Percentiles rank a stretch among this genome's conserved stretches.
Conservation (phyloP, 1,284 basidiomycete species). For the Irpex lacteus region DNA sequence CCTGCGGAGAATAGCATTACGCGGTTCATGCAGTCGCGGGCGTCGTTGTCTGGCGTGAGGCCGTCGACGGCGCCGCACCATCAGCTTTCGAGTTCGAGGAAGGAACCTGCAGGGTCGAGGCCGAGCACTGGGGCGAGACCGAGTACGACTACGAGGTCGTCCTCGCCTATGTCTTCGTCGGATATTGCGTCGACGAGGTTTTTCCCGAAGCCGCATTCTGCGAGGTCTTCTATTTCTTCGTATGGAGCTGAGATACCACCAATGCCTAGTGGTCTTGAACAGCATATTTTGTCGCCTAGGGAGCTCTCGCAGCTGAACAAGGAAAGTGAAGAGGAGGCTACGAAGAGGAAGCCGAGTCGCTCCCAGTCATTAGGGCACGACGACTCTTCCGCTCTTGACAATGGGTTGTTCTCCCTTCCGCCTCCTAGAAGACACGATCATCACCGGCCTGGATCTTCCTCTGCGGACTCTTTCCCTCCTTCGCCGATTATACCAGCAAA, state of each 20-base stretch:
- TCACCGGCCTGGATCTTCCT: slow-evolving; percentile 2
- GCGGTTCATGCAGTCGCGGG: slow-evolving; percentile 30
- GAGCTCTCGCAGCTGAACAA: slow-evolving; percentile 37
- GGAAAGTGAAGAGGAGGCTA: slow-evolving; percentile 10
- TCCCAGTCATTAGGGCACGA: slow-evolving; percentile 21
- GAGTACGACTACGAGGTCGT: slow-evolving; percentile 40
- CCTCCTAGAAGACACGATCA: slow-evolving; percentile 26
- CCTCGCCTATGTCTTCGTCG: slow-evolving; percentile 57
- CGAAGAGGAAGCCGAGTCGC: slow-evolving; percentile 15
- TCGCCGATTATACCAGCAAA: slow-evolving; percentile 33
- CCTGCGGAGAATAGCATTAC: slow-evolving; percentile 18
- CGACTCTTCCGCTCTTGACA: slow-evolving; percentile 13
- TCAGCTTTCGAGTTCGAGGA: slow-evolving; percentile 8
- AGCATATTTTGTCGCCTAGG: slow-evolving; percentile 51
- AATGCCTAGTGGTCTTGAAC: slow-evolving; percentile 31
- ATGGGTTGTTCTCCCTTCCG: slow-evolving; percentile 25
- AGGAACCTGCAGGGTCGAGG: slow-evolving; percentile 17
- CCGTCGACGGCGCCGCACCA: slow-evolving; percentile 19
- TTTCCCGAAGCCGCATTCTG: slow-evolving; percentile 46
- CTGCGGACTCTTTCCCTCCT: slow-evolving; percentile 11
- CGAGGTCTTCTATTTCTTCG: slow-evolving; percentile 56
- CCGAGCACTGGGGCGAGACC: slow-evolving; percentile 28
- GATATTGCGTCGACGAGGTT: slow-evolving; percentile 51
- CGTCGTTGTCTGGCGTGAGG: slow-evolving; percentile 29
- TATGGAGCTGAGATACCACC: slow-evolving; percentile 45